Conservation (phyloP, 2,329 filamentous ascomycete genomes). For the Juglanconis sp. region DNA sequence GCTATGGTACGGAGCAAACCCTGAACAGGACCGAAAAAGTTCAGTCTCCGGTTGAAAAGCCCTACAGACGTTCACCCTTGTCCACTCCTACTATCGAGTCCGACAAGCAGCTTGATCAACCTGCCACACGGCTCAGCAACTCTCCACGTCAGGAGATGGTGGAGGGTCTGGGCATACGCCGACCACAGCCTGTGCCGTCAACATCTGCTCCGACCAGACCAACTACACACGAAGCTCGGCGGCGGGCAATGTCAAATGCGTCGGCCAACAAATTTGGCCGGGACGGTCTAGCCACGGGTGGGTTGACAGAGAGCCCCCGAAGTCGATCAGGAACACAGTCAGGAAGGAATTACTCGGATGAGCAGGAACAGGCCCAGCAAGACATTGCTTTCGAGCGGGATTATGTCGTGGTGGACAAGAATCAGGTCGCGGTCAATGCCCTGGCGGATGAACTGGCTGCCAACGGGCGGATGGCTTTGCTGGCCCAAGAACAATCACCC, state of each 20-base stretch:
- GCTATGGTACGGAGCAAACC: slow-evolving; percentile 37
- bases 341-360: slow-evolving; percentile 29
- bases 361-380: slow-evolving; percentile 72
- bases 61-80: slow-evolving; percentile 40
- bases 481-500: slow-evolving; percentile 44
- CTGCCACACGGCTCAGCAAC: slow-evolving; percentile 33
- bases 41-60: slow-evolving; percentile 40
- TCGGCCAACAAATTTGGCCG: slow-evolving; percentile 33
- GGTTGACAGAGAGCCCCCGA: slow-evolving; percentile 1
- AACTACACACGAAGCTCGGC: slow-evolving; percentile 33
- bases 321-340: neutral
- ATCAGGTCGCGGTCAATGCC: slow-evolving; percentile 92
- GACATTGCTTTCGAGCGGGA: slow-evolving; percentile 90
- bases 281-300: slow-evolving; percentile 30
- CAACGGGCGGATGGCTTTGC: slow-evolving; percentile 63
- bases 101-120: slow-evolving; percentile 26
- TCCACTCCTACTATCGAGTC: slow-evolving; percentile 38
- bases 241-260: slow-evolving; percentile 38
- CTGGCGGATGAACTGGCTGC: slow-evolving; percentile 93
- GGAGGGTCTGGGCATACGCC: slow-evolving; percentile 52
- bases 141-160: slow-evolving; percentile 45
- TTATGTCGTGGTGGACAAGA: slow-evolving; percentile 94
- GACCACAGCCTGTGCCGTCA: slow-evolving; percentile 44
- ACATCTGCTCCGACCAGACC: slow-evolving; percentile 47
- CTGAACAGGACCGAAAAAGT: slow-evolving; percentile 31